Conservation (phyloP, 129 eudicot species). For the Centella asiatica region DNA sequence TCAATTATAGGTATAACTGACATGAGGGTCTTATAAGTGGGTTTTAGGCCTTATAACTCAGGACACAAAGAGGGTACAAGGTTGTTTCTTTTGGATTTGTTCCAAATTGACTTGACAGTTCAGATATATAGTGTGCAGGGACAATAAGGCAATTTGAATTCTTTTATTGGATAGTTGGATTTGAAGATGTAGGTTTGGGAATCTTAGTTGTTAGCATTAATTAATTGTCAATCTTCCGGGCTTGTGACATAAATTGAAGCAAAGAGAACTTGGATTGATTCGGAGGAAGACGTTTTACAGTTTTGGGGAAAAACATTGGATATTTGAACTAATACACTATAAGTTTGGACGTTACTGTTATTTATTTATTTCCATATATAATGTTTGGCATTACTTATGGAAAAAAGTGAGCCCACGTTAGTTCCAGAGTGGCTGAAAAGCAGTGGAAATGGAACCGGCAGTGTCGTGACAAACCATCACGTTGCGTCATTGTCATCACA, state of each 20-base stretch:
- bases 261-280: too few species aligned
- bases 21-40: slow-evolving; percentile 26
- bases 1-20: slow-evolving; percentile 21
- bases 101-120: slow-evolving; percentile 15
- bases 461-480: slow-evolving; percentile 34
- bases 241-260: not conserved
- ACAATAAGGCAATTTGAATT: slow-evolving; percentile 16
- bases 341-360: slow-evolving; percentile 23
- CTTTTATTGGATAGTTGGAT: slow-evolving; percentile 16
- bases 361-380: slow-evolving; percentile 27
- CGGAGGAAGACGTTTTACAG: not conserved
- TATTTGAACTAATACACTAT: slow-evolving; percentile 12
- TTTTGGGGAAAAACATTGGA: slow-evolving; percentile 17
- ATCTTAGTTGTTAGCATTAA: not conserved
- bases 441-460: slow-evolving; percentile 41
- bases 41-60: slow-evolving; percentile 6
- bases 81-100: slow-evolving; percentile 17
- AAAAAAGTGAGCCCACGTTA: slow-evolving; percentile 85
- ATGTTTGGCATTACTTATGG: slow-evolving; percentile 69
- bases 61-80: slow-evolving; percentile 8
- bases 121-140: slow-evolving; percentile 14
- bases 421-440: slow-evolving; percentile 91
- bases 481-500: slow-evolving; percentile 37
- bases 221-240: not conserved
- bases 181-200: slow-evolving; percentile 12